Evolutionary conservation across 1,284 basidiomycete genomes (phyloP).

Genomic region (Pseudozyma hubeiensis): DNA sequence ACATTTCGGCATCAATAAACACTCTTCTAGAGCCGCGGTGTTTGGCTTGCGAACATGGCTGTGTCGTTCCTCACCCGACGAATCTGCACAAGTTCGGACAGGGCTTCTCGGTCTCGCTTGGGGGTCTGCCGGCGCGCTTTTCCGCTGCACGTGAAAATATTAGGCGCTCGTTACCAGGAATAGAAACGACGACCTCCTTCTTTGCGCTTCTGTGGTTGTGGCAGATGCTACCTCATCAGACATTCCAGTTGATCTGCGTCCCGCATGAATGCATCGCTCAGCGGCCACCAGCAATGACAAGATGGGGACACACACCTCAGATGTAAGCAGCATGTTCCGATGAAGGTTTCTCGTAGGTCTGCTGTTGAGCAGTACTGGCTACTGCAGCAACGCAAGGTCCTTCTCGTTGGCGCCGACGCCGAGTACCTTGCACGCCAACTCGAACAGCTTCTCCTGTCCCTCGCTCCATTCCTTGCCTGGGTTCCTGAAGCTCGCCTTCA

Average conservation of each 20-base stretch:
- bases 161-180: constrained; percentile 12
- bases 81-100: too few species aligned
- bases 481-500: constrained; percentile 73
- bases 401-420: constrained; percentile 58
- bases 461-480: constrained; percentile 76
- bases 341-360: too few species aligned
- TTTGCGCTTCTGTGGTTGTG: background rate
- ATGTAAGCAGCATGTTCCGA: too few species aligned
- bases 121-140: background rate
- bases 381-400: constrained; percentile 47
- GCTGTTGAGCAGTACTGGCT: background rate
- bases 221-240: background rate
- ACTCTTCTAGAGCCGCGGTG: background rate
- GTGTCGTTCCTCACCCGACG: too few species aligned
- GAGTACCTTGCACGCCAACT: constrained; percentile 69
- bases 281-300: too few species aligned
- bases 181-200: constrained; percentile 12
- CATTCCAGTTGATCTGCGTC: constrained; percentile 22
- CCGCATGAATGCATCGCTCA: constrained; percentile 5
- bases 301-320: too few species aligned
- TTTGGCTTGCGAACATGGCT: too few species aligned
- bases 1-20: too few species aligned
- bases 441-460: constrained; percentile 77
- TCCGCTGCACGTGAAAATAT: constrained; percentile 29
- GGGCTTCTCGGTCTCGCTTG: too few species aligned